Evolutionary conservation across 192 early-diverging fungal genomes (phyloP).

Genomic region (Coemansia sp.): DNA sequence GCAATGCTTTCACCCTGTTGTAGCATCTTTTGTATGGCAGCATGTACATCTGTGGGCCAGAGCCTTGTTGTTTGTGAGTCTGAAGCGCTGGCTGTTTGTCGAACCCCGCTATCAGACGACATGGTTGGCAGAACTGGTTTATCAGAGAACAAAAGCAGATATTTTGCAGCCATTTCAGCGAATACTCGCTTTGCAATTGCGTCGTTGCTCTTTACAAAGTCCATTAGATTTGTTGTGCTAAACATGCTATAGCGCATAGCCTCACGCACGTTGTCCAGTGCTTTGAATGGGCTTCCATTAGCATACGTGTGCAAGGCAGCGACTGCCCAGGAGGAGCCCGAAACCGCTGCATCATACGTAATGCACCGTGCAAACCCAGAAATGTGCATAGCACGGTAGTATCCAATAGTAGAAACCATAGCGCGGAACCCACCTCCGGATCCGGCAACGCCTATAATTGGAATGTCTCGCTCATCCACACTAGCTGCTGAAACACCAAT

Average conservation of each 20-base stretch:
- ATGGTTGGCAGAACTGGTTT: neutral
- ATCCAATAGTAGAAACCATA: conserved; percentile 75
- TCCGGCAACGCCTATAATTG: conserved; percentile 68
- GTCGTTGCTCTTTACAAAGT: conserved; percentile 35
- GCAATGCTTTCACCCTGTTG: conserved; percentile 4
- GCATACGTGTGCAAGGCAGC: conserved; percentile 45
- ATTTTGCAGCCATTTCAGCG: conserved; percentile 46
- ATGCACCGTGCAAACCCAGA: conserved; percentile 67
- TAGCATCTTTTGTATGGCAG: neutral
- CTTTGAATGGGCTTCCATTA: conserved; percentile 32
- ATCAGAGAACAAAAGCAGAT: conserved; percentile 19
- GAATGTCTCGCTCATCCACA: conserved; percentile 69
- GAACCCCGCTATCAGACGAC: neutral
- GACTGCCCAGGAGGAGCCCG: conserved; percentile 42
- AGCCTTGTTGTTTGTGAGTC: neutral
- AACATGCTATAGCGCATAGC: conserved; percentile 65
- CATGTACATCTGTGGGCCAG: neutral
- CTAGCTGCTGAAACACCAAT: conserved; percentile 66
- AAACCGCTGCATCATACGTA: conserved; percentile 70
- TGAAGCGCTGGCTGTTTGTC: neutral
- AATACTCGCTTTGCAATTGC: conserved; percentile 46
- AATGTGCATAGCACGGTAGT: conserved; percentile 64
- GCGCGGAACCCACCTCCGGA: conserved; percentile 84
- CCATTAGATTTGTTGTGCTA: conserved; percentile 32
- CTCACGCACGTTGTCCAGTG: conserved; percentile 57